Percentiles rank a stretch among this genome's conserved stretches.
Evolutionary conservation across 2,329 filamentous ascomycete genomes (phyloP).

Genomic region (Penicillium olsonii): DNA sequence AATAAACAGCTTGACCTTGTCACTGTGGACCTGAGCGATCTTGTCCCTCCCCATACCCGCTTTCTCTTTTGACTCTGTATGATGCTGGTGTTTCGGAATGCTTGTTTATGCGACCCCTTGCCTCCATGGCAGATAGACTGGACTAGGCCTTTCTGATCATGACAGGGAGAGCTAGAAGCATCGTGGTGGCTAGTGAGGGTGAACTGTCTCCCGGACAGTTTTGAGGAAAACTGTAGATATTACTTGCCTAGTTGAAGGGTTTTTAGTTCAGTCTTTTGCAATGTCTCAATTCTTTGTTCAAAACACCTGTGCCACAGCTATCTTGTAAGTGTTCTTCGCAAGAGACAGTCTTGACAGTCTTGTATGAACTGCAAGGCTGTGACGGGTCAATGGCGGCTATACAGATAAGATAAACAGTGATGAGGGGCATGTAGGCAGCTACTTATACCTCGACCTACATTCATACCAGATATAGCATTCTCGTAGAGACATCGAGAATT

Average conservation of each 20-base stretch:
- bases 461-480: too few relatives aligned
- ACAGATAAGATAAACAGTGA: conserved; percentile 32
- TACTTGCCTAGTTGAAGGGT: conserved; percentile 28
- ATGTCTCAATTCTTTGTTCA: conserved; percentile 17
- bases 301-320: too few relatives aligned
- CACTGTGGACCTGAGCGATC: conserved; percentile 10
- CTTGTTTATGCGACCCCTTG: conserved; percentile 10
- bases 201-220: conserved; percentile 10
- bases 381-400: conserved; percentile 3
- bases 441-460: conserved; percentile 4
- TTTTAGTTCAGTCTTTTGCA: conserved; percentile 29
- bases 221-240: conserved; percentile 37
- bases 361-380: too few relatives aligned
- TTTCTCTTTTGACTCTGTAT: conserved; percentile 9
- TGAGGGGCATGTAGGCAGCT: conserved; percentile 20
- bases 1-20: conserved; percentile 48
- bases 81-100: conserved; percentile 9
- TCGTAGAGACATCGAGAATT: too few relatives aligned
- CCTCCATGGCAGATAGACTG: conserved; percentile 8
- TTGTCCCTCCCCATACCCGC: conserved; percentile 7
- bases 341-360: too few relatives aligned
- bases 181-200: conserved; percentile 2
- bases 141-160: conserved; percentile 12
- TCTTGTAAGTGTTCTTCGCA: too few relatives aligned
- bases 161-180: conserved; percentile 7